Evolutionary conservation across 371 early-diverging fungal genomes (phyloP).

Genomic region (Mucor indicus): DNA sequence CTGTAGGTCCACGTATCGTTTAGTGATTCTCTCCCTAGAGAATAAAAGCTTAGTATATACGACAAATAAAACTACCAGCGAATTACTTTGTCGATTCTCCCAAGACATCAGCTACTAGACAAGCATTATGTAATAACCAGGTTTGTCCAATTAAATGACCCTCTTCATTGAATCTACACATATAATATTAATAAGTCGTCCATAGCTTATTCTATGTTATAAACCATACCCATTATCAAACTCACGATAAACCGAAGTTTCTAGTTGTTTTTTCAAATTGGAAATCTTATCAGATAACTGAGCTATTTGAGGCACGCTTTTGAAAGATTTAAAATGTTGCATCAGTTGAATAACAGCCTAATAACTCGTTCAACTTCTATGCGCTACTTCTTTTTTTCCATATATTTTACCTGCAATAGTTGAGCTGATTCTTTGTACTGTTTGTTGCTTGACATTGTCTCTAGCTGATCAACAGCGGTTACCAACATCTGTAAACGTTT

Average conservation of each 20-base stretch:
- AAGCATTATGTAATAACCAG: conserved; percentile 67
- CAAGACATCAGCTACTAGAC: conserved; percentile 73
- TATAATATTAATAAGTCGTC: background rate
- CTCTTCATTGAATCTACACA: conserved; percentile 45
- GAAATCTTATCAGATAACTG: conserved; percentile 62
- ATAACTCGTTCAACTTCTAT: background rate
- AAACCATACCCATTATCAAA: conserved; percentile 55
- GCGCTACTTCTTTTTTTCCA: background rate
- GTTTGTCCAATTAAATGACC: conserved; percentile 52
- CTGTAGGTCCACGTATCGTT: conserved; percentile 81
- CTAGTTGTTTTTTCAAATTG: conserved; percentile 64
- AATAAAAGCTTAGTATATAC: too few relatives aligned
- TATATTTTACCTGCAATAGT: conserved; percentile 73
- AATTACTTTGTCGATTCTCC: conserved; percentile 67
- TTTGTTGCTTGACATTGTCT: conserved; percentile 59
- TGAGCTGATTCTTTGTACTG: conserved; percentile 79
- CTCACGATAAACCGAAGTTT: conserved; percentile 69
- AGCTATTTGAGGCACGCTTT: conserved; percentile 74
- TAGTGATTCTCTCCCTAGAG: conserved; percentile 55
- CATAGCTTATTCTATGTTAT: conserved; percentile 28
- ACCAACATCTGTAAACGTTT: conserved; percentile 89
- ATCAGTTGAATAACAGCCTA: conserved; percentile 80
- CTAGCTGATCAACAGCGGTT: conserved; percentile 77
- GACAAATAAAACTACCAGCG: too few relatives aligned
- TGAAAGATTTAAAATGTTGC: conserved; percentile 73